Evolutionary conservation across 345 rosid species (phyloP).

Genomic region (Tarenaya hassleriana): DNA sequence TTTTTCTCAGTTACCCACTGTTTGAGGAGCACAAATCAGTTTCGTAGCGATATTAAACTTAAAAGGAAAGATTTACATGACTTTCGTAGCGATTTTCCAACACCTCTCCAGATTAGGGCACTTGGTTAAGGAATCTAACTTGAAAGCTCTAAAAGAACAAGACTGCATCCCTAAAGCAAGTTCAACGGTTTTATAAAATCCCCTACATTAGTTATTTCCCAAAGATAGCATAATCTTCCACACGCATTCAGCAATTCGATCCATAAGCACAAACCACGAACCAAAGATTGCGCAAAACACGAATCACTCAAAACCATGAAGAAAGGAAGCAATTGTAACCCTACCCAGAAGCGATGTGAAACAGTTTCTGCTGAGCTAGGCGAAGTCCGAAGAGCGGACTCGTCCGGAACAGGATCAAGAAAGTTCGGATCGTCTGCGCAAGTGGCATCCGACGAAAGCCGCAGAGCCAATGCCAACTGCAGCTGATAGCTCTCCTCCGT

Average conservation of each 20-base stretch:
- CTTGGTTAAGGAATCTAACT: not conserved
- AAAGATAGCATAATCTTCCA: not conserved
- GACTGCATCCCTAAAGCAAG: not conserved
- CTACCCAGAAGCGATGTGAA: constrained; percentile 95
- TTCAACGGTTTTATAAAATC: not conserved
- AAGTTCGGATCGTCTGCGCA: constrained; percentile 93
- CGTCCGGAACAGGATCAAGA: constrained; percentile 84
- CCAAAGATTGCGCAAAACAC: not conserved
- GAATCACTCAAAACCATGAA: constrained; percentile 5
- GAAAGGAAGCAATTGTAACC: constrained; percentile 13
- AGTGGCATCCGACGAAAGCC: constrained; percentile 88
- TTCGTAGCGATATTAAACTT: no score
- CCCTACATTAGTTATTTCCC: not conserved
- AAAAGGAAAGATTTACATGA: not conserved
- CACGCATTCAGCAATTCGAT: not conserved
- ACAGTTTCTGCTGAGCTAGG: constrained; percentile 60
- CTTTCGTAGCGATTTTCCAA: constrained; percentile 11
- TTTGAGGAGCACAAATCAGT: constrained; percentile 4
- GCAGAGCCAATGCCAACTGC: constrained; percentile 90
- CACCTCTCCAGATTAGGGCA: not conserved
- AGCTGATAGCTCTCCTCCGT: constrained; percentile 99
- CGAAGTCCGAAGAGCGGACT: constrained; percentile 47
- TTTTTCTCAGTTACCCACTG: not conserved
- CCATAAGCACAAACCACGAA: constrained; percentile 2
- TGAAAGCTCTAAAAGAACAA: not conserved